phyloP scores from a whole-genome alignment of 805 yeast genomes.

The Vanderwaltozyma polyspora region DNA sequence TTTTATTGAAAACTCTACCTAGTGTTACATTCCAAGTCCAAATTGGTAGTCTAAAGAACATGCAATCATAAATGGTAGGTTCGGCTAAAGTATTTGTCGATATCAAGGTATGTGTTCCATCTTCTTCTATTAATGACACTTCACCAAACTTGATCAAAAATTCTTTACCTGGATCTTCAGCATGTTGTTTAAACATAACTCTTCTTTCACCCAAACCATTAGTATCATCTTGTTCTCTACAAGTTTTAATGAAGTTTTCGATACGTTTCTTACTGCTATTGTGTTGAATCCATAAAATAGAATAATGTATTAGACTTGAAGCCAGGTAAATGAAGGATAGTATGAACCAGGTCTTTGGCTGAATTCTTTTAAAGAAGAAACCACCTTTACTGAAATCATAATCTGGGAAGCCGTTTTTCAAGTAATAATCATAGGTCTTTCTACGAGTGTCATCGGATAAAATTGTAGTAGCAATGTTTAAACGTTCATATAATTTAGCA shows the following conservation, averaged over 20 bases:
- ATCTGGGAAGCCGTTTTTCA: conserved; percentile 74
- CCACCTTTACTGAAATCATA: conserved; percentile 55
- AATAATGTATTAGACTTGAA: conserved; percentile 47
- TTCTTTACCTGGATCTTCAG: conserved; percentile 36
- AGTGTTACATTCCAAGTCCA: conserved; percentile 35
- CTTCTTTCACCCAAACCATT: conserved; percentile 37
- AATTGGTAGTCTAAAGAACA: conserved; percentile 33
- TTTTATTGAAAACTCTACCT: conserved; percentile 25
- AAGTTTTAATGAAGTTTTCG: conserved; percentile 37
- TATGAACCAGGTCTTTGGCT: conserved; percentile 53
- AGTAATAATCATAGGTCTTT: conserved; percentile 75
- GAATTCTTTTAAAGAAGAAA: conserved; percentile 47
- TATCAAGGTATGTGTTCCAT: conserved; percentile 30
- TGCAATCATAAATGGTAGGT: conserved; percentile 41
- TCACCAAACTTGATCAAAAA: conserved; percentile 51
- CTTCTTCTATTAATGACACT: conserved; percentile 41
- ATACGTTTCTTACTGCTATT: conserved; percentile 48
- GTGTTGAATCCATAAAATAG: conserved; percentile 42
- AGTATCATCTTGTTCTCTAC: conserved; percentile 48
- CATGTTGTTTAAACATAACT: conserved; percentile 34
- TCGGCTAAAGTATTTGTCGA: conserved; percentile 37
- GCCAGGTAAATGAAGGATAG: conserved; percentile 39
- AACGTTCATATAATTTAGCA: conserved; percentile 52
- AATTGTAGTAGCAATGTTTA: conserved; percentile 66
- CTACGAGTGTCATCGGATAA: conserved; percentile 49